Evolutionary conservation across 1,284 basidiomycete species (phyloP), one percentile per base, ranked within the genome.

Genomic region (Irpex sp.): DNA sequence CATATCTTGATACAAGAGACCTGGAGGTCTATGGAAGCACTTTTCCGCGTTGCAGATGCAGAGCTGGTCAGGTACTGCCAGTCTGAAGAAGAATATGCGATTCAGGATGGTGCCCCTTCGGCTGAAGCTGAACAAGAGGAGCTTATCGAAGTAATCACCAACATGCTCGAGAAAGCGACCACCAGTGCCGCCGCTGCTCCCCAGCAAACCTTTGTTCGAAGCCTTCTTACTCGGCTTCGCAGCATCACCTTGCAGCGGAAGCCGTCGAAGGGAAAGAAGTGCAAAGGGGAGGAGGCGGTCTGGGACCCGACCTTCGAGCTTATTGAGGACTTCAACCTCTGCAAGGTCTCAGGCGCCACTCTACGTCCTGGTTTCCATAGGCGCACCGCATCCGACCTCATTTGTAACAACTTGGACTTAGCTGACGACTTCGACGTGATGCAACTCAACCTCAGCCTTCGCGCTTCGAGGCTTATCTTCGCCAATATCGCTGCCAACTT

Each of bases 381-480:
- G 28, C 52, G 52, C 18, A 28, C 52, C 33, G 52, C 52, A 18
- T 54, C 52, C 28, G 28, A 54, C 14, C 7, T 21, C 28, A 16
- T 54, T 35, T 10, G 23, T 28, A 28, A 54, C 12, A 3, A 28
- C 9, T 19, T 59, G 18, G 47, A 56, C 14, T 12, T 16, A 12
- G 28, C 58, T 35, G 53, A 42, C 5, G 53, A 56, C 35, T 10
- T 4, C 6, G 4, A 36, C 21, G 16, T 60, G 16, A 19, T 23
- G 42, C n/a, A 28, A 4, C 23, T 60, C 39, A 56, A 60, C 33
- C 37, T 60, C 36, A 53, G 39, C 8, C 58, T 54, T 9, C 55
- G 47, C 19, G 53, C 52, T 3, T 47, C 58, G 21, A 60, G 42
- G 33, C 14, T 56, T 3, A 37, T 56, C 53, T 60, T 60, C 45